Evolutionary conservation across 441 rosid species (phyloP).

Genomic region (Croton setiger): DNA sequence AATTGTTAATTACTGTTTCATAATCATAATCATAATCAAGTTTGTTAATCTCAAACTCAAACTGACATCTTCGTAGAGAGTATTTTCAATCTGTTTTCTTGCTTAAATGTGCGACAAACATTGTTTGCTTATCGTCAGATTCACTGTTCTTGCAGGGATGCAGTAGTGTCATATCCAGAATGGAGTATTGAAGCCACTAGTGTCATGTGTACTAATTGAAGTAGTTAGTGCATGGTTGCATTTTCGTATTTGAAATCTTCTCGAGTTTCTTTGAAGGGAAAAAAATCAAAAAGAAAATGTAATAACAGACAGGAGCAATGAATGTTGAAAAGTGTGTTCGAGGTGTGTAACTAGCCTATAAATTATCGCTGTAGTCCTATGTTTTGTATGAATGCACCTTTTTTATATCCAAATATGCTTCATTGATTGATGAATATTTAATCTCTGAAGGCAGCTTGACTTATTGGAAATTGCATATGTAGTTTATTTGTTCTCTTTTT

Average conservation of each 20-base stretch:
- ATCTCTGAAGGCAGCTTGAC: background rate
- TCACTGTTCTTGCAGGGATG: constrained; percentile 7
- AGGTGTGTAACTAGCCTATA: background rate
- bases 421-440: background rate
- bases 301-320: background rate
- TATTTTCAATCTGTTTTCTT: too few relatives aligned
- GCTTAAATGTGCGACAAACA: too few relatives aligned
- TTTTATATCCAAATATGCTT: background rate
- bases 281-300: background rate
- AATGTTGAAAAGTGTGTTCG: background rate
- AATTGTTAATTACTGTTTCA: too few relatives aligned
- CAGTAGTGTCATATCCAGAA: background rate
- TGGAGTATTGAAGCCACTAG: background rate
- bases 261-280: background rate
- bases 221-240: background rate
- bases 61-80: background rate
- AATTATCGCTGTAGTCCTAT: background rate
- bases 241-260: background rate
- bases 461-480: too few relatives aligned
- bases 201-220: background rate
- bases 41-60: background rate
- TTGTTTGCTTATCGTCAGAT: background rate
- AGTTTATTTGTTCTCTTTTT: too few relatives aligned
- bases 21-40: too few relatives aligned
- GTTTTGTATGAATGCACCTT: background rate